A percentile compares a stretch with the other conserved stretches of the same genome.
Conservation (phyloP, 192 early-diverging fungal genomes). For the Coemansia sp. region DNA sequence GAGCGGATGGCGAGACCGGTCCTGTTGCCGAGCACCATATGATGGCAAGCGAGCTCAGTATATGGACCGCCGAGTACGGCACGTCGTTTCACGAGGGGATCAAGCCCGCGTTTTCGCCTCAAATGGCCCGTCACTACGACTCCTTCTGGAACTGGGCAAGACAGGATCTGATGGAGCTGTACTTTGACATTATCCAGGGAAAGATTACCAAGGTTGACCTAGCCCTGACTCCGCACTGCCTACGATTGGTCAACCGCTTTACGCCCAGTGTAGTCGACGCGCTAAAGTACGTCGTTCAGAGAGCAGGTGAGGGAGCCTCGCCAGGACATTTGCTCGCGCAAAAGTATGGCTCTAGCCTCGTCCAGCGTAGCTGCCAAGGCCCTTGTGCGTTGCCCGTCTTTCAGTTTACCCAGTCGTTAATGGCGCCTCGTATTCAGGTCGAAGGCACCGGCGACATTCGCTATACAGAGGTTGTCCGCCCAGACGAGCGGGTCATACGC, state of each 20-base stretch:
- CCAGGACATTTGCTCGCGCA: constrained; percentile 71
- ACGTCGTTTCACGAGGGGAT: constrained; percentile 88
- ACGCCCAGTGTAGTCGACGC: constrained; percentile 5
- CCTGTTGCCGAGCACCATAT: constrained; percentile 78
- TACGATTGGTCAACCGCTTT: constrained; percentile 84
- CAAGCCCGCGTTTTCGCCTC: constrained; percentile 71
- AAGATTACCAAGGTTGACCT: constrained; percentile 71
- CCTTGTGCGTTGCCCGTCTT: constrained; percentile 58
- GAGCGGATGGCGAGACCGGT: constrained; percentile 49
- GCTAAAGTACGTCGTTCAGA: constrained; percentile 77
- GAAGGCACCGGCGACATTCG: constrained; percentile 74
- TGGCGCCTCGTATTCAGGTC: constrained; percentile 73
- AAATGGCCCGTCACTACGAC: constrained; percentile 87
- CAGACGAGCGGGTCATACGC: constrained; percentile 80
- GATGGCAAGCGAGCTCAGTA: background rate
- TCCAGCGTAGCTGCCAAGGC: constrained; percentile 15
- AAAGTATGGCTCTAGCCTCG: constrained; percentile 75
- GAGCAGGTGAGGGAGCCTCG: constrained; percentile 76
- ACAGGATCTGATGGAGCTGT: constrained; percentile 61
- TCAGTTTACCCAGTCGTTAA: constrained; percentile 63
- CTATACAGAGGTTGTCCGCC: constrained; percentile 73
- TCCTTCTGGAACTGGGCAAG: constrained; percentile 97
- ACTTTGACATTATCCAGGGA: constrained; percentile 93
- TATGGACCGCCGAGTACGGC: constrained; percentile 88
- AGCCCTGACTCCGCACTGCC: constrained; percentile 70